phyloP scores from a whole-genome alignment of 352 stramenopile species.

The Globisporangium spinosum region DNA sequence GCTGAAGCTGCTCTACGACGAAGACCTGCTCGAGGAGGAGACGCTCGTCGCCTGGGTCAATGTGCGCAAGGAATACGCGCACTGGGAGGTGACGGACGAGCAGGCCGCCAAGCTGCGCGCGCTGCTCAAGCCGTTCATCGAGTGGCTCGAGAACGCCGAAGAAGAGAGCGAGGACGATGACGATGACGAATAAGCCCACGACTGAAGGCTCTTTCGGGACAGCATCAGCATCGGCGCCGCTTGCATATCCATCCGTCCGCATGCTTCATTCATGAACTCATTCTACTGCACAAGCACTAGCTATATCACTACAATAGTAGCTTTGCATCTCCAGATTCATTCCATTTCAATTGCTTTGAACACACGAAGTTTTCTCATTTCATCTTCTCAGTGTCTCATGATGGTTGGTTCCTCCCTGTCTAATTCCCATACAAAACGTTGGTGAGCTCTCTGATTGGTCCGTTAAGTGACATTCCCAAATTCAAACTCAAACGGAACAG shows the following conservation, averaged over 20 bases:
- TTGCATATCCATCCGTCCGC: not conserved
- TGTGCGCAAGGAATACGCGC: constrained; percentile 73
- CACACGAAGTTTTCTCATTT: not conserved
- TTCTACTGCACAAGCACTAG: not conserved
- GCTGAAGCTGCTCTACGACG: constrained; percentile 96
- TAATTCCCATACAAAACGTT: not conserved
- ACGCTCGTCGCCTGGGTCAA: constrained; percentile 91
- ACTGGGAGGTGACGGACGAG: constrained; percentile 89
- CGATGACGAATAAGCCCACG: constrained; percentile 42
- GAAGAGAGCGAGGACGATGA: constrained; percentile 85
- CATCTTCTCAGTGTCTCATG: not conserved
- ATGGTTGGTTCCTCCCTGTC: not conserved
- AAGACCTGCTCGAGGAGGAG: constrained; percentile 95
- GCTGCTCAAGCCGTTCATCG: constrained; percentile 92
- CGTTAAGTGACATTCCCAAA: not conserved
- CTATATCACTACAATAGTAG: not conserved
- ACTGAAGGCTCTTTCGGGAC: not conserved
- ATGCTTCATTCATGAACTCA: not conserved
- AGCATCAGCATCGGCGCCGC: not conserved
- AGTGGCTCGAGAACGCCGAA: constrained; percentile 96
- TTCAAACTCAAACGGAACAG: not conserved
- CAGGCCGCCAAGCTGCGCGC: constrained; percentile 79
- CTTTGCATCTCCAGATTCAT: not conserved
- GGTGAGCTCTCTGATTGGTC: not conserved
- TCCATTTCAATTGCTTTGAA: not conserved